Base-by-base conservation (phyloP, 2,329 filamentous ascomycete genomes). In the Xylaria sp. region DNA sequence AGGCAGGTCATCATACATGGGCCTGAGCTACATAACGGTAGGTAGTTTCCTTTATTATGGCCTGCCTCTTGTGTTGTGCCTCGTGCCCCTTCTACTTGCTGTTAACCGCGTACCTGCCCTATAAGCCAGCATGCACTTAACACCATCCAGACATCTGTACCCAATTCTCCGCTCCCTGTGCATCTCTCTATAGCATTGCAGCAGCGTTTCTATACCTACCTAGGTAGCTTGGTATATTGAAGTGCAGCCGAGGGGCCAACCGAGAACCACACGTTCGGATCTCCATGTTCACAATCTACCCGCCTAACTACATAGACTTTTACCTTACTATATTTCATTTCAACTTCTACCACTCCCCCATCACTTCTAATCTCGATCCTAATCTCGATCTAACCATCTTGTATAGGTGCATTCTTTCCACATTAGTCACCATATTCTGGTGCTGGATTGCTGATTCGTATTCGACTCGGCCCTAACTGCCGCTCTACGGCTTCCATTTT, bases 311-410 rank as follows among this genome's bases (percentile, higher is more conserved):
- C n/a, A n/a, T n/a, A 10, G 3, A n/a, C 3, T 10, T 32, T 32
- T 32, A 30, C 25, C n/a, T 52, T 13, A 4, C 23, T 53, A 46
- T 32, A 8, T 25, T 13, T 25, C n/a, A 23, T 43, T 12, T 30
- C 18, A 39, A 59, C 10, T 20, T 6, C 4, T n/a, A 50, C 28
- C 36, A 39, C n/a, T 57, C 15, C 13, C 18, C 32, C 2, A 2
- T 9, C 7, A 41, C 23, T 43, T 36, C 25, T 15, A 8, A 25
- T 34, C 10, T 2, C 5, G 3, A 63, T 56, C 59, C 25, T 15
- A 8, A 25, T 34, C 10, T 2, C 5, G 3, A 63, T 56, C 59
- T 66, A 63, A 66, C 59, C 8, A 4, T 43, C 25, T 39, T 52
- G 13, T 13, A 52, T 45, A 63, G 63, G 46, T 45, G 13, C 45